Conservation (phyloP, 768 basidiomycete species). For the Suillus subalutaceus region DNA sequence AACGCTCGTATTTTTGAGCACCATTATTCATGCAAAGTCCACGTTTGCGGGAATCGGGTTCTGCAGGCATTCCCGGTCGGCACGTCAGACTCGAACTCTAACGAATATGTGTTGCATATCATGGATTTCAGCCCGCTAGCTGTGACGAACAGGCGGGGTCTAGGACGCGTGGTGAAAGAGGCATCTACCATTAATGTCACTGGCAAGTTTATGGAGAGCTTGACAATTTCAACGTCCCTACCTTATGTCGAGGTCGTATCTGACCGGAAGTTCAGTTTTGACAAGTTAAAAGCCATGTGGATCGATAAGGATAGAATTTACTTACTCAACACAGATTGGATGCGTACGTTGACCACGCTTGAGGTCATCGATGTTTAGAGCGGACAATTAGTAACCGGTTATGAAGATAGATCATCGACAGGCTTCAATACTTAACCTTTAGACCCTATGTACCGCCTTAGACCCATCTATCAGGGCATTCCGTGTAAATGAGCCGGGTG, state of each 20-base stretch:
- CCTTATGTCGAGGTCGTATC: not conserved
- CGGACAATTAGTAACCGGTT: not conserved
- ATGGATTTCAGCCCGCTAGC: not conserved
- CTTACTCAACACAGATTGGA: not conserved
- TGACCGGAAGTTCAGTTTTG: not conserved
- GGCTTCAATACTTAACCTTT: too few species aligned
- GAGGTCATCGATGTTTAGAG: not conserved
- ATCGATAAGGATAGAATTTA: not conserved
- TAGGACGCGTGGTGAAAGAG: not conserved
- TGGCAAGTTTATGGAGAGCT: not conserved
- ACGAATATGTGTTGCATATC: not conserved
- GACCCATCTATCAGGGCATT: too few species aligned
- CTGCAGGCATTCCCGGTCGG: not conserved
- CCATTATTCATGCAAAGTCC: not conserved
- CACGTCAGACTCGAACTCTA: not conserved
- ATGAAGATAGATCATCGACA: not conserved
- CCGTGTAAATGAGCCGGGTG: too few species aligned
- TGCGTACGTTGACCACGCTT: not conserved
- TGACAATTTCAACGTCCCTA: not conserved
- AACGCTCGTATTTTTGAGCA: not conserved
- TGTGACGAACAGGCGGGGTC: not conserved
- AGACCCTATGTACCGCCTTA: too few species aligned
- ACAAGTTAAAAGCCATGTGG: not conserved
- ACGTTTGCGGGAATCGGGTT: not conserved
- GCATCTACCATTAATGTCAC: not conserved